Conservation (phyloP, 169 alveolate species). For the Eimeria zaria region DNA sequence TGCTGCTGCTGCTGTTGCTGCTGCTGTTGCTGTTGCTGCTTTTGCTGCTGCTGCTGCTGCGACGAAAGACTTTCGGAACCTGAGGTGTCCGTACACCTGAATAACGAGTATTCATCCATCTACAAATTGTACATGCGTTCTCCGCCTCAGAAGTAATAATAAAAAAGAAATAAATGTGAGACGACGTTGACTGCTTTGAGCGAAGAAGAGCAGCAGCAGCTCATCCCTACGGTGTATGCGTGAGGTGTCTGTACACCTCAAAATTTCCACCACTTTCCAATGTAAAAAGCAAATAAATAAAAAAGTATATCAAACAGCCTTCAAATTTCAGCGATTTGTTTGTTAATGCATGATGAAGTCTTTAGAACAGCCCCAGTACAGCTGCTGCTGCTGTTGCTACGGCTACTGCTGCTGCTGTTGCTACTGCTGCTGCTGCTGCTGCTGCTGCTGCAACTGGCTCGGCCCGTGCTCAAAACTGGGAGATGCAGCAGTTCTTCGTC, state of each 20-base stretch:
- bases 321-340: background rate
- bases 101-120: background rate
- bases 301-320: background rate
- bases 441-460: background rate
- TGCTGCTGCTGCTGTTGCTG: too few species aligned
- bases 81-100: background rate
- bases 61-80: background rate
- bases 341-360: background rate
- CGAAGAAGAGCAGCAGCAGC: background rate
- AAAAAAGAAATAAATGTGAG: background rate
- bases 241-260: constrained; percentile 5
- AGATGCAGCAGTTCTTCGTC: background rate
- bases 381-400: too few species aligned
- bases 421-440: too few species aligned
- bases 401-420: too few species aligned
- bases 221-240: too few species aligned
- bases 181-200: background rate
- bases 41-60: constrained; percentile 31
- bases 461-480: background rate
- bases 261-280: background rate
- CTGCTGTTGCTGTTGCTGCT: constrained; percentile 41
- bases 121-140: background rate
- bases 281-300: background rate
- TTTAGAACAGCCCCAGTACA: background rate
- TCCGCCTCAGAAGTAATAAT: background rate